A percentile compares a stretch with the other conserved stretches of the same genome.
Evolutionary conservation across 2,329 filamentous ascomycete genomes (phyloP).

Genomic region (Colletotrichum chrysophilum): DNA sequence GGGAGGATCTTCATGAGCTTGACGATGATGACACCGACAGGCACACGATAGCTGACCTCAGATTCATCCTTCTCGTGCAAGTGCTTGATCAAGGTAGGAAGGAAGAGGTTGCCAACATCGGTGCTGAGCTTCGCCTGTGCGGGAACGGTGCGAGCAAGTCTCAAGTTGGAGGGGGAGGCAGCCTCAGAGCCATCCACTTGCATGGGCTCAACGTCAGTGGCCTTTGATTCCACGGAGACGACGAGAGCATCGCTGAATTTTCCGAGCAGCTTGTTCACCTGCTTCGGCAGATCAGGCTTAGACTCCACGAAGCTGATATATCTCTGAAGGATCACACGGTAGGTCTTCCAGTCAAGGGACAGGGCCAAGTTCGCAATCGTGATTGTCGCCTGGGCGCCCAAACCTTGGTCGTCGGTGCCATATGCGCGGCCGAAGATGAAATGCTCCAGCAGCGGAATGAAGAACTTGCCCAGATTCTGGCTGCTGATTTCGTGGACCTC

Average conservation of each 20-base stretch:
- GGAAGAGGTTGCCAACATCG: constrained; percentile 76
- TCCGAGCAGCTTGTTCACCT: constrained; percentile 81
- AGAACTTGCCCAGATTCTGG: constrained; percentile 82
- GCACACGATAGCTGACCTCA: constrained; percentile 90
- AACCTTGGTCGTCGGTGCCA: constrained; percentile 77
- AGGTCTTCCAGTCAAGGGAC: constrained; percentile 89
- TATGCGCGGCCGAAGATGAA: constrained; percentile 87
- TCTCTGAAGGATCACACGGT: constrained; percentile 80
- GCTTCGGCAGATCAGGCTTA: constrained; percentile 85
- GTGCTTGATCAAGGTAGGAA: constrained; percentile 82
- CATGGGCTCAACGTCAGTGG: constrained; percentile 46
- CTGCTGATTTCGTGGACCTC: constrained; percentile 69
- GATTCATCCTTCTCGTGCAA: constrained; percentile 95
- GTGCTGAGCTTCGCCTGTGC: constrained; percentile 68
- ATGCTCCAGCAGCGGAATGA: constrained; percentile 91
- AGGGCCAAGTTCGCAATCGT: constrained; percentile 78
- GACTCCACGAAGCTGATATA: constrained; percentile 83
- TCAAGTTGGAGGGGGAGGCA: constrained; percentile 28
- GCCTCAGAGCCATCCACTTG: constrained; percentile 41
- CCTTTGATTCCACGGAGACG: constrained; percentile 47
- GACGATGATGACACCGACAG: constrained; percentile 85
- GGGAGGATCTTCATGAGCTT: constrained; percentile 87
- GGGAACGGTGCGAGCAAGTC: constrained; percentile 71
- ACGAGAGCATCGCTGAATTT: constrained; percentile 81
- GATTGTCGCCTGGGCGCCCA: constrained; percentile 84